Evolutionary conservation across 768 basidiomycete genomes (phyloP).

Genomic region (Lactarius vividus): DNA sequence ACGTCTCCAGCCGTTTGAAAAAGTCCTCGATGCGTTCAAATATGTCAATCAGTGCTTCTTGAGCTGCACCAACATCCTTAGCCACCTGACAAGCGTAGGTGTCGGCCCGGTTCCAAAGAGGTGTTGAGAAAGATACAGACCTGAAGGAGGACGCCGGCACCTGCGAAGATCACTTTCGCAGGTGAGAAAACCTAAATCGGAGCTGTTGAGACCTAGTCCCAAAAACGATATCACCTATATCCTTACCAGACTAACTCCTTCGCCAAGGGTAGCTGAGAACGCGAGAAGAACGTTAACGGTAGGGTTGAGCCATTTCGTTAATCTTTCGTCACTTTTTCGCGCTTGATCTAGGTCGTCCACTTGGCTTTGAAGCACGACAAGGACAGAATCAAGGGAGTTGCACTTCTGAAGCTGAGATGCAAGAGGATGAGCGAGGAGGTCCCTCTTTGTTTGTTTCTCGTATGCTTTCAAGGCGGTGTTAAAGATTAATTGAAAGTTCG

Average conservation of each 20-base stretch:
- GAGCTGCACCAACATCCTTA: background rate
- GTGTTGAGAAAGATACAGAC: background rate
- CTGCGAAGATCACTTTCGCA: background rate
- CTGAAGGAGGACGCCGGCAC: background rate
- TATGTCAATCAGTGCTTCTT: background rate
- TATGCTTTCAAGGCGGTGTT: conserved; percentile 4
- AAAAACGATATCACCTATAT: too few species aligned
- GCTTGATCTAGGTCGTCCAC: background rate
- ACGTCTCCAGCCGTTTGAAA: background rate
- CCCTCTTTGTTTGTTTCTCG: background rate
- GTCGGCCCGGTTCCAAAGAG: background rate
- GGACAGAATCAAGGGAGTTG: background rate
- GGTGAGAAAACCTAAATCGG: background rate
- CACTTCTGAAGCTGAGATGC: background rate
- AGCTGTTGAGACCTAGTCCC: too few species aligned
- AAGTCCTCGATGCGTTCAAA: background rate
- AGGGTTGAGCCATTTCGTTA: background rate
- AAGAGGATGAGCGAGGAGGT: conserved; percentile 2
- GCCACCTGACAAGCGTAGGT: background rate
- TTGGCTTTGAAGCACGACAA: background rate
- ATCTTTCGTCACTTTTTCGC: background rate
- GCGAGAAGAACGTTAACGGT: background rate
- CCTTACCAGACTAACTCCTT: background rate
- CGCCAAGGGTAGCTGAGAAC: conserved; percentile 2
- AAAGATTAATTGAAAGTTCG: background rate